Percentiles rank a stretch among this genome's conserved stretches.
phyloP scores from a whole-genome alignment of 306 rosid genomes.

The Alnus glutinosa region DNA sequence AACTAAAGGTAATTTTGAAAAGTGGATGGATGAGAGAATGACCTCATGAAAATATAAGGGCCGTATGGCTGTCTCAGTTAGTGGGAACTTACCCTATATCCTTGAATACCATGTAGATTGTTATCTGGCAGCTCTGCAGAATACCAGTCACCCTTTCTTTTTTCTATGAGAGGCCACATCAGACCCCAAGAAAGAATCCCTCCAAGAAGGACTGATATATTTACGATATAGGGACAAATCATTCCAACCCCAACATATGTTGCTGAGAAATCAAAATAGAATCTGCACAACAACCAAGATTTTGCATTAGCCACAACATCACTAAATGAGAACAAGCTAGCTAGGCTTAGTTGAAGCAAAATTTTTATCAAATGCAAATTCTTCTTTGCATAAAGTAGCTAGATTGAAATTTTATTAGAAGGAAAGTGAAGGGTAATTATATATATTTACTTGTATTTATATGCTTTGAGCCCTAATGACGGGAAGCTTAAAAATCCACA shows the following conservation, averaged over 20 bases:
- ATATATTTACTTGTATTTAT: not conserved
- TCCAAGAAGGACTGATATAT: slow-evolving; percentile 16
- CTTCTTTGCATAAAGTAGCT: not conserved
- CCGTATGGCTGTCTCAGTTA: not conserved
- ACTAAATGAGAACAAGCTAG: too few relatives aligned
- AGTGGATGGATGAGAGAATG: too few relatives aligned
- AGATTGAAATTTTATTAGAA: not conserved
- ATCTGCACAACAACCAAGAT: not conserved
- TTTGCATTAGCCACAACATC: not conserved
- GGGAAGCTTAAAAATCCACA: slow-evolving; percentile 2
- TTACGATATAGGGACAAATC: slow-evolving; percentile 22
- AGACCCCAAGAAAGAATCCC: slow-evolving; percentile 24
- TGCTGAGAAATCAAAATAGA: slow-evolving; percentile 18
- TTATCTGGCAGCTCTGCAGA: not conserved
- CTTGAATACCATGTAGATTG: not conserved
- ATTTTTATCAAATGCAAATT: not conserved
- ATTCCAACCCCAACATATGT: slow-evolving; percentile 20
- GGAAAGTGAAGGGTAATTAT: not conserved
- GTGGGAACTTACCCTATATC: slow-evolving; percentile 4
- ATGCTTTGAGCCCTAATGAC: slow-evolving; percentile 8
- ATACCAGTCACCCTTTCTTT: slow-evolving; percentile 13
- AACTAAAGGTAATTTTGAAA: too few relatives aligned
- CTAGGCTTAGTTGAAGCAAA: not conserved
- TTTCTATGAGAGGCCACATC: slow-evolving; percentile 25
- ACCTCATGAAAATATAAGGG: not conserved